phyloP scores from a whole-genome alignment of 345 rosid species.

The Turritis glabra region DNA sequence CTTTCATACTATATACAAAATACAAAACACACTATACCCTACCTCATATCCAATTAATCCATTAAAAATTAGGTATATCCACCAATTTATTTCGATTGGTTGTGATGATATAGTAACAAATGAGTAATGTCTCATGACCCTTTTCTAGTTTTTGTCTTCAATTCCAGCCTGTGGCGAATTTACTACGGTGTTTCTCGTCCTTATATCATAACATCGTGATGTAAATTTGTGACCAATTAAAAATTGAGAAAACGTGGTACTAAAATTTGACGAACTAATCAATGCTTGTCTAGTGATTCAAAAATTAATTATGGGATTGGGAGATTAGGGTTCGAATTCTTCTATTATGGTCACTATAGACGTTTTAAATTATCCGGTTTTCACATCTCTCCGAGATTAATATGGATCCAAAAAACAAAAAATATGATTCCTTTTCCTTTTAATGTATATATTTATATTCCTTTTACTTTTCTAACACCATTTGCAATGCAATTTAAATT shows the following conservation, averaged over 20 bases:
- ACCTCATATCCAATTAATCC: not conserved
- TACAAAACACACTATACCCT: not conserved
- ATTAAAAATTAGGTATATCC: not conserved
- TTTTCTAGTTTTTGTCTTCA: not conserved
- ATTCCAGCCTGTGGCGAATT: not conserved
- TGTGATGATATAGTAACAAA: constrained; percentile 13
- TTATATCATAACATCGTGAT: not conserved
- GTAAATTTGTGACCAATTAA: not conserved
- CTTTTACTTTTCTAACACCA: not conserved
- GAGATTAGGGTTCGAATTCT: not conserved
- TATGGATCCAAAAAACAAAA: too few relatives aligned
- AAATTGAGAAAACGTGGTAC: not conserved
- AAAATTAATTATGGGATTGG: not conserved
- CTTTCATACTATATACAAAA: not conserved
- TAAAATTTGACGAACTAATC: not conserved
- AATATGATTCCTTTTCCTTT: too few relatives aligned
- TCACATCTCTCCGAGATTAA: not conserved
- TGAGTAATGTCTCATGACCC: constrained; percentile 10
- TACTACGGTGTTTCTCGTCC: not conserved
- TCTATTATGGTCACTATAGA: not conserved
- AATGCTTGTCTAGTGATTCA: not conserved
- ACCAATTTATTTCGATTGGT: constrained; percentile 25
- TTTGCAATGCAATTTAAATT: not conserved
- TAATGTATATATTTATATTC: not conserved
- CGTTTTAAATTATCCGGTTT: not conserved